Evolutionary conservation across 257 asterid species (phyloP).

Genomic region (Jaltomata sinuosa): DNA sequence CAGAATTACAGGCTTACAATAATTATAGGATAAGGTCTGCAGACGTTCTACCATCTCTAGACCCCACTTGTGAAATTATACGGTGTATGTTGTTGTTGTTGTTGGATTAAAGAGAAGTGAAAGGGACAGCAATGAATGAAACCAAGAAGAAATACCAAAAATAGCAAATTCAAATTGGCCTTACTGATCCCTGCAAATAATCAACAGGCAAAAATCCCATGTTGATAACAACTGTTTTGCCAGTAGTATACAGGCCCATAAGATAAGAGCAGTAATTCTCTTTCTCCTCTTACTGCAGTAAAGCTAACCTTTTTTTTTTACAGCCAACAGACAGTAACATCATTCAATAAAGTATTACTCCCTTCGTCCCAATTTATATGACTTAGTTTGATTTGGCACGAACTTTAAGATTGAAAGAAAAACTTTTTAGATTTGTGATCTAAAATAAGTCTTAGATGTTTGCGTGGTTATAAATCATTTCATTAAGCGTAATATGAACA

Average conservation of each 20-base stretch:
- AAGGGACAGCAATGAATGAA: slow-evolving; percentile 32
- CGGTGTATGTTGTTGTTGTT: too few relatives aligned
- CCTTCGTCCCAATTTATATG: too few relatives aligned
- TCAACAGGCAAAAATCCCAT: slow-evolving; percentile 32
- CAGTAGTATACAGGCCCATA: slow-evolving; percentile 42
- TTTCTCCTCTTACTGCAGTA: not conserved
- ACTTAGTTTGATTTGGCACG: too few relatives aligned
- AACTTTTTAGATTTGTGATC: too few relatives aligned
- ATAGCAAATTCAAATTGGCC: slow-evolving; percentile 25
- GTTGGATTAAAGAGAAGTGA: slow-evolving; percentile 16
- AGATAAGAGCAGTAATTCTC: not conserved
- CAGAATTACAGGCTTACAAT: not conserved
- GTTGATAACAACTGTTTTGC: slow-evolving; percentile 35
- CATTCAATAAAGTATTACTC: not conserved
- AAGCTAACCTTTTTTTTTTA: not conserved
- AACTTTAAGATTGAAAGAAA: too few relatives aligned
- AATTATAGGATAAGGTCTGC: too few relatives aligned
- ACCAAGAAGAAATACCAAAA: slow-evolving; percentile 39
- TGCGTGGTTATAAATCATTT: too few relatives aligned
- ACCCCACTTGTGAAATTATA: too few relatives aligned
- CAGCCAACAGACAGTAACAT: not conserved
- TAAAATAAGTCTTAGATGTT: too few relatives aligned
- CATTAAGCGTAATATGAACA: too few relatives aligned
- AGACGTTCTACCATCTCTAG: too few relatives aligned
- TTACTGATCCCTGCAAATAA: slow-evolving; percentile 29